Conservation (phyloP, 495 filamentous ascomycete species). For the Penicillium argentinense region DNA sequence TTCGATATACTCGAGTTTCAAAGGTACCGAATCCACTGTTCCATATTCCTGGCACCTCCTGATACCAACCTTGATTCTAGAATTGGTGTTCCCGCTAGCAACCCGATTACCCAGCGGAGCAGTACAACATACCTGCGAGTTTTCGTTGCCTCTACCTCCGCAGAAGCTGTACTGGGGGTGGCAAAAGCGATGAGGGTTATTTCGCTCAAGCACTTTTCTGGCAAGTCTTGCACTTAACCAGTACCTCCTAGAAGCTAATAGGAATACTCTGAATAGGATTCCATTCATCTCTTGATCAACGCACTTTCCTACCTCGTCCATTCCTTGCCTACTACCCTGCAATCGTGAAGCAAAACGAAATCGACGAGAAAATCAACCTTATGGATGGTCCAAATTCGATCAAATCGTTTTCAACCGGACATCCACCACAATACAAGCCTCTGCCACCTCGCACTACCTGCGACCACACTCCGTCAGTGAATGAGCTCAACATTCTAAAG, state of each 20-base stretch:
- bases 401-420: constrained; percentile 12
- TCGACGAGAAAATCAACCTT: constrained; percentile 26
- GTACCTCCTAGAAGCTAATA: neutral
- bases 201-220: constrained; percentile 35
- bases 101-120: constrained; percentile 20
- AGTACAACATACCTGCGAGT: constrained; percentile 36
- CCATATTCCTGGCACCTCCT: too few relatives aligned
- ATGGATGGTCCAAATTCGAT: constrained; percentile 1
- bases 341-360: constrained; percentile 20
- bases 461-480: too few relatives aligned
- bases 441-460: constrained; percentile 21
- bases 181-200: constrained; percentile 21
- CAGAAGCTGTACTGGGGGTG: constrained; percentile 15
- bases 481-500: neutral
- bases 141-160: constrained; percentile 20
- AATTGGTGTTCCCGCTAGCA: constrained; percentile 23
- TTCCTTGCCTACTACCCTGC: constrained; percentile 38
- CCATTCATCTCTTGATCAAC: constrained; percentile 27
- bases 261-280: constrained; percentile 18
- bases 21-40: constrained; percentile 8
- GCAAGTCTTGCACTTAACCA: too few relatives aligned
- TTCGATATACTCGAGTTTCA: constrained; percentile 34
- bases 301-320: constrained; percentile 28
- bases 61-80: constrained; percentile 8
- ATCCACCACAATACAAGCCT: constrained; percentile 14